phyloP scores from a whole-genome alignment of 306 rosid species.

The Vicia faba region DNA sequence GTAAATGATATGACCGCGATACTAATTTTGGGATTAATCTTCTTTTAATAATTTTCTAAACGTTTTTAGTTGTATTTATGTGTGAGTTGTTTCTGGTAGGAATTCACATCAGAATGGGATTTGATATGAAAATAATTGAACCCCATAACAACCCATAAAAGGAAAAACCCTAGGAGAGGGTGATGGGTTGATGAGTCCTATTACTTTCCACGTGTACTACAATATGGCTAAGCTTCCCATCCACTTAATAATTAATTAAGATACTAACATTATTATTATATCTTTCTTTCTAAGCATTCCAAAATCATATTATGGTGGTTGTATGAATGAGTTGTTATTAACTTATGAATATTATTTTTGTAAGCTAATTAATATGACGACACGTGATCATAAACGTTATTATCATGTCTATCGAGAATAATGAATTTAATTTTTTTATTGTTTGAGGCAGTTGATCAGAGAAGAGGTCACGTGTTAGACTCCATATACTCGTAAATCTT shows the following conservation, averaged over 20 bases:
- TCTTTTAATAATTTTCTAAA: too few relatives aligned
- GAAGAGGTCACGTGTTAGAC: too few relatives aligned
- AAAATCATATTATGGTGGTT: constrained; percentile 27
- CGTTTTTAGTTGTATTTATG: neutral
- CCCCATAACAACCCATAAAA: constrained; percentile 12
- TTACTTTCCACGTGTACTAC: constrained; percentile 34
- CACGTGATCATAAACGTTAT: too few relatives aligned
- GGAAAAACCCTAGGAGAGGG: constrained; percentile 23
- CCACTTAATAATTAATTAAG: constrained; percentile 34
- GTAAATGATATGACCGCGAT: neutral
- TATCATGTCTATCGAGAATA: too few relatives aligned
- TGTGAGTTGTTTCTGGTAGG: constrained; percentile 21
- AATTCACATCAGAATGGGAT: neutral
- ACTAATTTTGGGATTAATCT: neutral
- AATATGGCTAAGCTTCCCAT: constrained; percentile 36
- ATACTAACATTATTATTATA: constrained; percentile 18
- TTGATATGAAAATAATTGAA: constrained; percentile 40
- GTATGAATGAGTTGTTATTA: constrained; percentile 15
- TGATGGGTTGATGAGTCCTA: constrained; percentile 12
- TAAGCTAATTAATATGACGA: neutral
- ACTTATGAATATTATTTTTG: too few relatives aligned
- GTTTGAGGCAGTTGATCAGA: too few relatives aligned
- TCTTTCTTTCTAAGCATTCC: constrained; percentile 36
- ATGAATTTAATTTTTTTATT: too few relatives aligned
- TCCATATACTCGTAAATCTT: too few relatives aligned